These are phyloP conservation scores for Pseudocercospora cruenta DNA, from an alignment of 2,329 filamentous ascomycete species.

Conservation along the genomic window DNA sequence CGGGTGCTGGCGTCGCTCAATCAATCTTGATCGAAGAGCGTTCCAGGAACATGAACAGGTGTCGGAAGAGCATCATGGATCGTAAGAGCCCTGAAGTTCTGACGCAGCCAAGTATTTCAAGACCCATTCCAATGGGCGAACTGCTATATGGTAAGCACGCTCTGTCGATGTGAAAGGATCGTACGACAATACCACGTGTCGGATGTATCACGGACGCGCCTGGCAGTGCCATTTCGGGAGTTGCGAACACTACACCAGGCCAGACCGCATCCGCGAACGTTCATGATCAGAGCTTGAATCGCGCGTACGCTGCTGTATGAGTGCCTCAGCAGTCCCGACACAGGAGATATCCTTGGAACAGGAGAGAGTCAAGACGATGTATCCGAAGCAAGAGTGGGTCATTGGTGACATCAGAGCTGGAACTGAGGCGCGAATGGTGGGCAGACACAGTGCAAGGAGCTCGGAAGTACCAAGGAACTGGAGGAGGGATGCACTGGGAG, in stretches of 20 bases:
- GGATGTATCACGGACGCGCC: conserved; percentile 33
- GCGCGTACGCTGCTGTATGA: conserved; percentile 17
- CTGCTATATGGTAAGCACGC: conserved; percentile 16
- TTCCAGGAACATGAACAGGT: no score
- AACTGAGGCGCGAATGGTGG: no score
- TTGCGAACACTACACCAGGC: neutral
- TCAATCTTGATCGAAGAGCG: no score
- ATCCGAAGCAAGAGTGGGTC: no score
- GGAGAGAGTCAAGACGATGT: conserved; percentile 32
- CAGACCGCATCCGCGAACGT: neutral
- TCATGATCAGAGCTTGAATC: conserved; percentile 4
- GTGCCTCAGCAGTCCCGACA: neutral
- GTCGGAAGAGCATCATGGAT: no score
- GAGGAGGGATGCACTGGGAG: no score
- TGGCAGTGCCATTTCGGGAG: neutral
- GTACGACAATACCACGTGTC: conserved; percentile 22
- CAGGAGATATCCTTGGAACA: conserved; percentile 24
- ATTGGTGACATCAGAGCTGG: no score
- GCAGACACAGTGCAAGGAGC: no score
- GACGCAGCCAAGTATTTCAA: neutral
- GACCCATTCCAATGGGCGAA: conserved; percentile 25
- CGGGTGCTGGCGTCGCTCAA: no score
- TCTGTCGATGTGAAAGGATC: conserved; percentile 18
- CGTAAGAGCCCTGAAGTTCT: neutral
- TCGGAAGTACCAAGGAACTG: no score